Conservation (phyloP, 441 rosid species). For the Aquilaria agallochum region DNA sequence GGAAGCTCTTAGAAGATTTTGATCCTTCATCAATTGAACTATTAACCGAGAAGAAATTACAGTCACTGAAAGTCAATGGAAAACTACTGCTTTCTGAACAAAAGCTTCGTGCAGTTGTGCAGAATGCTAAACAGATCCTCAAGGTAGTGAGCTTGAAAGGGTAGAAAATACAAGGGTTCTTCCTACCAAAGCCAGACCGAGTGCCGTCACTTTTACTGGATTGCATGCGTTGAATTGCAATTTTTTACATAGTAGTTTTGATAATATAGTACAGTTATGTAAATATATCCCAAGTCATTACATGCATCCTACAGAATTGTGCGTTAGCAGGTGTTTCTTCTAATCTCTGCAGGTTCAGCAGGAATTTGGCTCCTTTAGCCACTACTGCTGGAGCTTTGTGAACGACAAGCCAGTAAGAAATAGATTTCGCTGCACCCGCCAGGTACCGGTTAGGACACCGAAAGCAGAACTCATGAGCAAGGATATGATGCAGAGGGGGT, state of each 20-base stretch:
- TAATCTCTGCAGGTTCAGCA: constrained; percentile 57
- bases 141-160: constrained; percentile 41
- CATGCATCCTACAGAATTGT: no score
- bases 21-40: constrained; percentile 57
- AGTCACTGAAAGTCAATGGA: constrained; percentile 60
- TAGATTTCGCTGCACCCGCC: constrained; percentile 68
- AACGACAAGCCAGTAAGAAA: constrained; percentile 53
- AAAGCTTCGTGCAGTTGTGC: constrained; percentile 77
- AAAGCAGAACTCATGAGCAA: constrained; percentile 87
- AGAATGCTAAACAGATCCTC: constrained; percentile 60
- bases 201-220: no score
- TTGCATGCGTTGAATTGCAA: no score
- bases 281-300: no score
- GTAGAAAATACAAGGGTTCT: background rate
- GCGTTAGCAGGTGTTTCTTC: background rate
- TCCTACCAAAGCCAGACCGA: background rate
- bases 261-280: no score
- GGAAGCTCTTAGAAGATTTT: constrained; percentile 74
- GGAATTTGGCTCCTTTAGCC: constrained; percentile 81
- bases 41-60: constrained; percentile 68
- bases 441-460: constrained; percentile 78
- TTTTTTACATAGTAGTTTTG: no score
- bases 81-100: constrained; percentile 66
- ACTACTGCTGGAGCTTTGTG: constrained; percentile 78
- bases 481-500: constrained; percentile 90